Conservation (phyloP, 495 filamentous ascomycete genomes). For the Elasticomyces elasticus region DNA sequence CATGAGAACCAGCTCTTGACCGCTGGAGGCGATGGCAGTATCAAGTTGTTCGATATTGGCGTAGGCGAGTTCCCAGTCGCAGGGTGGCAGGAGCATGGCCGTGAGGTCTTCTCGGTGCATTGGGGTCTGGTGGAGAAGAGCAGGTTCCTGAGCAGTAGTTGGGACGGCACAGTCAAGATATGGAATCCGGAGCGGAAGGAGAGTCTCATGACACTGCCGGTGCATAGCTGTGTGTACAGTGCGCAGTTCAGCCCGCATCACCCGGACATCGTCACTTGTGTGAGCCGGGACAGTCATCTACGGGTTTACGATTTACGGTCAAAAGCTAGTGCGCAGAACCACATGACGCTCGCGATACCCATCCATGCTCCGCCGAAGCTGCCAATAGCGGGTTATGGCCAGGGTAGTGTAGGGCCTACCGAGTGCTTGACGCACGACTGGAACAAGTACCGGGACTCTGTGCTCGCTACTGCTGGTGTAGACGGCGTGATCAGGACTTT, state of each 20-base stretch:
- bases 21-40: conserved; percentile 79
- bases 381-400: conserved; percentile 28
- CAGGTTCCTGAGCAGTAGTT: conserved; percentile 75
- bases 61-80: conserved; percentile 71
- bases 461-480: conserved; percentile 83
- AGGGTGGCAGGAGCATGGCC: conserved; percentile 81
- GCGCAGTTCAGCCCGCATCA: conserved; percentile 72
- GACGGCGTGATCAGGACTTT: conserved; percentile 79
- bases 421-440: conserved; percentile 94
- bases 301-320: conserved; percentile 84
- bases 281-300: conserved; percentile 73
- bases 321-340: conserved; percentile 69
- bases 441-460: conserved; percentile 87
- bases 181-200: conserved; percentile 67
- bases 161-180: conserved; percentile 90
- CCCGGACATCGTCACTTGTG: conserved; percentile 67
- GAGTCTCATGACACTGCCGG: conserved; percentile 73
- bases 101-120: conserved; percentile 79
- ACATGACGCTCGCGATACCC: conserved; percentile 65
- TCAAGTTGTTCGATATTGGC: conserved; percentile 84
- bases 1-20: conserved; percentile 88
- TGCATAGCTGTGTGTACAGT: conserved; percentile 84
- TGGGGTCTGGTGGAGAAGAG: conserved; percentile 93
- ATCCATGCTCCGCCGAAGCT: conserved; percentile 53
- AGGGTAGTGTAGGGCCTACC: conserved; percentile 44